A percentile compares a stretch with the other conserved stretches of the same genome.
Evolutionary conservation across 106 monocot species (phyloP).

Genomic region (Narthecium ossifragum): DNA sequence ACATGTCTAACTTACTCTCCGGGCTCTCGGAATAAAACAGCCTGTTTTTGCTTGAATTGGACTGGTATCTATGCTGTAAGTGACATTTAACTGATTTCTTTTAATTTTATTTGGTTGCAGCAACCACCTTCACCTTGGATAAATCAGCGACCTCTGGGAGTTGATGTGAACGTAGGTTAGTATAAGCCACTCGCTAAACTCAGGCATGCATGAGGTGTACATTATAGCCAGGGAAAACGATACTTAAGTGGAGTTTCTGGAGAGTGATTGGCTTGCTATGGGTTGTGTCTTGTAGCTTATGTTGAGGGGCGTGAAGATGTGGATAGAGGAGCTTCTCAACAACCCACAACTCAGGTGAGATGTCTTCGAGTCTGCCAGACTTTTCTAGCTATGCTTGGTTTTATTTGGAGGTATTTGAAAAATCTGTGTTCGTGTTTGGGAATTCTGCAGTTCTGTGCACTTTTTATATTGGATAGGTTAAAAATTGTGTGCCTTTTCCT

Average conservation of each 20-base stretch:
- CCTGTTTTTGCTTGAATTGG: too few relatives aligned
- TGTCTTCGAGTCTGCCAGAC: neutral
- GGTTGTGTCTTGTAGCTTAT: constrained; percentile 49
- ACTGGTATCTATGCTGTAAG: too few relatives aligned
- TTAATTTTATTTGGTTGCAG: constrained; percentile 25
- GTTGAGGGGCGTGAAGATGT: constrained; percentile 77
- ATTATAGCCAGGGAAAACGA: too few relatives aligned
- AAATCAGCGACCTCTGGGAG: constrained; percentile 75
- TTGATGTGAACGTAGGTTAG: constrained; percentile 99
- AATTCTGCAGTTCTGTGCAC: too few relatives aligned
- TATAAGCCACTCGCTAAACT: constrained; percentile 4
- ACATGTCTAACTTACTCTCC: too few relatives aligned
- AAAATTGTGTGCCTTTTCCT: too few relatives aligned
- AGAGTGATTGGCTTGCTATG: neutral
- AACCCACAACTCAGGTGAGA: constrained; percentile 61
- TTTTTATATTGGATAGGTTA: too few relatives aligned
- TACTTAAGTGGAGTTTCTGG: constrained; percentile 63
- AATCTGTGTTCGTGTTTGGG: too few relatives aligned
- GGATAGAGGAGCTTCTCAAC: constrained; percentile 66
- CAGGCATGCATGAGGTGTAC: neutral
- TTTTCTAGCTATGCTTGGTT: too few relatives aligned
- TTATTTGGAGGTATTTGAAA: too few relatives aligned
- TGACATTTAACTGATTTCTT: neutral
- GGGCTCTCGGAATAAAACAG: too few relatives aligned
- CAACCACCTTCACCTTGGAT: constrained; percentile 94